Evolutionary conservation across 2,329 filamentous ascomycete genomes (phyloP), one percentile per base, ranked within the genome.

Genomic region (Xylaria sp.): DNA sequence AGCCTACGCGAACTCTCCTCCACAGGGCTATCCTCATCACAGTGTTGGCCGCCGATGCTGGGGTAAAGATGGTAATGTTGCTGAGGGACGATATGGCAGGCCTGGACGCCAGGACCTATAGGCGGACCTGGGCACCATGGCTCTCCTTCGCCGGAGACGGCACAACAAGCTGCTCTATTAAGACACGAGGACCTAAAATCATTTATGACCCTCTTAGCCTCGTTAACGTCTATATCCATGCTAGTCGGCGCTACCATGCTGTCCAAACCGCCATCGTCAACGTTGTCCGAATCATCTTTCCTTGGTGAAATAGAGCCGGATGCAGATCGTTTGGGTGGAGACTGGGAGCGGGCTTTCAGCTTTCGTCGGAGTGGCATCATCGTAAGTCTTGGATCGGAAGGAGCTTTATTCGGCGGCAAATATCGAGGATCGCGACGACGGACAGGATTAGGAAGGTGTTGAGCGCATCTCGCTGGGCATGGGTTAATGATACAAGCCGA

Each of bases 41-140:
- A 1, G 8, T 33, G 15, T 38, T 48, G n/a, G 15, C 48, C 4
- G 27, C 41, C 1, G 13, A 19, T 38, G 8, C 3, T 52, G 19
- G 54, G 60, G 10, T 62, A 62, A 13, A 62, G 29, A 23, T 52
- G 17, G 51, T 55, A 62, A 29, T 62, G 31, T 7, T 29, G 15
- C 9, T 52, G 25, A 47, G 54, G 54, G 7, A 62, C 15, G 23
- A 62, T 55, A 38, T 62, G 23, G 19, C 54, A 62, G 41, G 54
- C 59, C 19, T 58, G 2, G 17, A 58, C 25, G 29, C 27, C n/a
- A 38, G 54, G 48, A 21, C 48, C 41, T 7, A 54, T 33, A 31
- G 38, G 21, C 29, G 23, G 15, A 23, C 29, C 44, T 15, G 21
- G 27, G 23, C 40, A 46, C 58, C 52, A 60, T 46, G 58, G 29